These are phyloP conservation scores for Podaxis sp. DNA, from an alignment of 768 basidiomycete genomes.

Conservation along the genomic window DNA sequence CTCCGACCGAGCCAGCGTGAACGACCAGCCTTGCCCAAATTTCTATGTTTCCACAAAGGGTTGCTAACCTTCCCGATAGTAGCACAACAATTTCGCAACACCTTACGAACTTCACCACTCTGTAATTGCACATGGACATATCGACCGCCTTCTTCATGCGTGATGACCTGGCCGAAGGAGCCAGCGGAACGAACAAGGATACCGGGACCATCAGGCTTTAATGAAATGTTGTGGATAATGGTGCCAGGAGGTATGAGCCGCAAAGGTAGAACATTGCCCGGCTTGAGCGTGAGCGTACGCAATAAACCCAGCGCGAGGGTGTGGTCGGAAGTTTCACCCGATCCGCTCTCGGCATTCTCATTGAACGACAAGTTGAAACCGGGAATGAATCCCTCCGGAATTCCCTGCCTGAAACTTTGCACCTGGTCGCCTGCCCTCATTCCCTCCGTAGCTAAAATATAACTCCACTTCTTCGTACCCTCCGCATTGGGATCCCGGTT, in stretches of 20 bases:
- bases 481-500: slow-evolving; percentile 54
- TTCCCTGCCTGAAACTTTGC: slow-evolving; percentile 80
- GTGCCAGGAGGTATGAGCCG: slow-evolving; percentile 92
- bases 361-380: slow-evolving; percentile 33
- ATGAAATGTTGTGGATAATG: slow-evolving; percentile 82
- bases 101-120: slow-evolving; percentile 89
- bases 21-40: slow-evolving; percentile 90
- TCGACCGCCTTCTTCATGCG: slow-evolving; percentile 67
- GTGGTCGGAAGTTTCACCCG: slow-evolving; percentile 40
- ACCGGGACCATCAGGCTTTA: slow-evolving; percentile 73
- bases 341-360: slow-evolving; percentile 21
- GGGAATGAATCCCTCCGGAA: slow-evolving; percentile 75
- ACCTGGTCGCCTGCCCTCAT: slow-evolving; percentile 87
- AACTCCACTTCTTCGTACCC: slow-evolving; percentile 71
- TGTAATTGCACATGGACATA: slow-evolving; percentile 86
- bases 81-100: slow-evolving; percentile 79
- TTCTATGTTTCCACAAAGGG: slow-evolving; percentile 80
- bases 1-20: slow-evolving; percentile 82
- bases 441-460: slow-evolving; percentile 91
- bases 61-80: slow-evolving; percentile 94
- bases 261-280: slow-evolving; percentile 92
- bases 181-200: slow-evolving; percentile 91
- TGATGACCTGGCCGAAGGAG: slow-evolving; percentile 77
- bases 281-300: slow-evolving; percentile 78
- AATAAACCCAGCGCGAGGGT: slow-evolving; percentile 83